Conservation (phyloP, 257 asterid genomes). For the Capsicum chinense region DNA sequence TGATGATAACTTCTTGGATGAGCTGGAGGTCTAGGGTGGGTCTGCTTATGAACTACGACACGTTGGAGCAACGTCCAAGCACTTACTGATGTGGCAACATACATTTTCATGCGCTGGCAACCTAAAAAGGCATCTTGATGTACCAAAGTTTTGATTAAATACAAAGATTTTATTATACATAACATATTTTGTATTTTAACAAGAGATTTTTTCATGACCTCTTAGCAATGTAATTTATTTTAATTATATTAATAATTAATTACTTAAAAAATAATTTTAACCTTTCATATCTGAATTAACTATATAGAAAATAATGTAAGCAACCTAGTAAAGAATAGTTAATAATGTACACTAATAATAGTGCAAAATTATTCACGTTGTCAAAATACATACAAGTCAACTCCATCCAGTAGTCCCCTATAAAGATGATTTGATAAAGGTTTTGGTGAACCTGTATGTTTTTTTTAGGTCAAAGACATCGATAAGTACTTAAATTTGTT, state of each 20-base stretch:
- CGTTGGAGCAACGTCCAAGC: not conserved
- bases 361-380: not conserved
- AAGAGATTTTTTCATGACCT: no score
- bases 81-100: not conserved
- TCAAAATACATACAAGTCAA: not conserved
- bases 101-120: no score
- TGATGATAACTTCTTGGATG: constrained; percentile 25
- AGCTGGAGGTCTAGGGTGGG: constrained; percentile 5
- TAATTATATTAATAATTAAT: not conserved
- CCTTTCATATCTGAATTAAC: not conserved
- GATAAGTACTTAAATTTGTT: no score
- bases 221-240: no score
- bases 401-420: not conserved
- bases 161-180: no score
- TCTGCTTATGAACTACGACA: not conserved
- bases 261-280: not conserved
- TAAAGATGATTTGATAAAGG: not conserved
- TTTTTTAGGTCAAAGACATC: no score
- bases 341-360: not conserved
- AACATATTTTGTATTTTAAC: no score
- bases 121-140: no score
- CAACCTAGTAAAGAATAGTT: not conserved
- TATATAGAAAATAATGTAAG: not conserved
- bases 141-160: no score
- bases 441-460: no score